These are phyloP conservation scores for Stromatinia cepivora DNA, from an alignment of 2,329 filamentous ascomycete genomes.

Conservation along the genomic window DNA sequence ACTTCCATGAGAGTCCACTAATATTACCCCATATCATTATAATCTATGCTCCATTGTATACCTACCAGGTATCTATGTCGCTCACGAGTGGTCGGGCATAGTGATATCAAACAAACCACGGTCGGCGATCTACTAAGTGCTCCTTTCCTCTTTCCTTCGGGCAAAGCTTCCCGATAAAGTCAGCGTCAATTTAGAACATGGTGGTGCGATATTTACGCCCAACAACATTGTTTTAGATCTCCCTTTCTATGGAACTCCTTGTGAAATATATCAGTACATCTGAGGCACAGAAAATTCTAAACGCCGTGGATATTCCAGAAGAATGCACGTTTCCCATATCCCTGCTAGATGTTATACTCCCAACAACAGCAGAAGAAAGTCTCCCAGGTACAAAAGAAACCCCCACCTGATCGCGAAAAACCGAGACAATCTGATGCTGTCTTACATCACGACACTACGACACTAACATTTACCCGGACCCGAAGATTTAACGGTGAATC, in stretches of 20 bases:
- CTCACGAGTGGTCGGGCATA: background rate
- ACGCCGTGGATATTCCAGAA: constrained; percentile 22
- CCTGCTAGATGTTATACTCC: background rate
- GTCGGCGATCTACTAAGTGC: constrained; percentile 4
- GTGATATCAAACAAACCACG: background rate
- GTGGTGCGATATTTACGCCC: background rate
- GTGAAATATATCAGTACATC: background rate
- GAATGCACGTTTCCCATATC: constrained; percentile 11
- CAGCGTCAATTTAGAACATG: background rate
- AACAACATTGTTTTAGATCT: background rate
- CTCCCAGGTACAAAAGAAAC: constrained; percentile 11
- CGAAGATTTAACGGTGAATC: background rate
- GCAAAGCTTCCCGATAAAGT: background rate
- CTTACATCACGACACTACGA: constrained; percentile 5
- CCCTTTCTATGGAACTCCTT: constrained; percentile 7
- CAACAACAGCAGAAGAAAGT: background rate
- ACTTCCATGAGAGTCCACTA: background rate
- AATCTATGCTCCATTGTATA: background rate
- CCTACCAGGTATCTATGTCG: background rate
- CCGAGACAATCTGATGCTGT: background rate
- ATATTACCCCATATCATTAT: background rate
- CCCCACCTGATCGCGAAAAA: constrained; percentile 15
- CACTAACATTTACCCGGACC: background rate
- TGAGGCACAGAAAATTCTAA: constrained; percentile 13
- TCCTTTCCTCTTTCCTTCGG: background rate